Conservation (phyloP, 257 asterid species). For the Osmanthus fragrans region DNA sequence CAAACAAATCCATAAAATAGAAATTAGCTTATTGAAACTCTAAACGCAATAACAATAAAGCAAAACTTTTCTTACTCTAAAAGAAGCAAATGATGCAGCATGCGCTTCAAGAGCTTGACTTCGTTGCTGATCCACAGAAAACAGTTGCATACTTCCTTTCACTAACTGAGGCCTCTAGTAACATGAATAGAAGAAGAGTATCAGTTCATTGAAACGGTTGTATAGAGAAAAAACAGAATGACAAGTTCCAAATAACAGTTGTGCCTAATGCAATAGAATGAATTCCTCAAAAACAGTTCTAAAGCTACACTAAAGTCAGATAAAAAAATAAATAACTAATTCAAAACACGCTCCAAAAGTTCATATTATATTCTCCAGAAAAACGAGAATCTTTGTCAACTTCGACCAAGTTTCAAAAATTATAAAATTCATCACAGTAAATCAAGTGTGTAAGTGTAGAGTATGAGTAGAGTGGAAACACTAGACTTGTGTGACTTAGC, state of each 20-base stretch:
- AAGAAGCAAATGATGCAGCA: conserved; percentile 91
- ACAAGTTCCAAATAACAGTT: neutral
- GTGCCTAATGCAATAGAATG: neutral
- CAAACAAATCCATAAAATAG: conserved; percentile 11
- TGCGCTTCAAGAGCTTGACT: conserved; percentile 99
- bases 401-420: neutral
- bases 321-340: neutral
- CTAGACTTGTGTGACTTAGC: neutral
- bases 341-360: neutral
- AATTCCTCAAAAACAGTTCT: neutral
- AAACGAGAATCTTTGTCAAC: neutral
- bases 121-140: conserved; percentile 97
- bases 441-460: neutral
- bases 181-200: conserved; percentile 14
- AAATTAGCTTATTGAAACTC: conserved; percentile 8
- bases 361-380: neutral
- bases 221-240: neutral
- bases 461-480: conserved; percentile 1
- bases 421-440: neutral
- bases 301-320: neutral
- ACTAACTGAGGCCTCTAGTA: conserved; percentile 88
- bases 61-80: conserved; percentile 50
- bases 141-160: conserved; percentile 97
- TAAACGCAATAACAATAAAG: neutral
- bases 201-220: conserved; percentile 17